A percentile compares a stretch with the other conserved stretches of the same genome.
Conservation (phyloP, 371 early-diverging fungal genomes). For the Phascolomyces articulosus region DNA sequence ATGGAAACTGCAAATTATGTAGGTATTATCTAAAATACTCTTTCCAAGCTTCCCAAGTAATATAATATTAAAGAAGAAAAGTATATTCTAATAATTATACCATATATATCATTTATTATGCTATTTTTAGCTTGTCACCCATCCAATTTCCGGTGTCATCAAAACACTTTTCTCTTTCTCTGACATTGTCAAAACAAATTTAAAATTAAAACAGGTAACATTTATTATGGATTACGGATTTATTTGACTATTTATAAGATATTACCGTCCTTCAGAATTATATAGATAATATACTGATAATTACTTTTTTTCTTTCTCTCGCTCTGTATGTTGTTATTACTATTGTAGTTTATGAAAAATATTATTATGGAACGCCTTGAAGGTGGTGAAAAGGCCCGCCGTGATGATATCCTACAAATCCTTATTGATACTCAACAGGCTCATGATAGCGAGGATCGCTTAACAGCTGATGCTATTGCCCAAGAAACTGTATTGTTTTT, state of each 20-base stretch:
- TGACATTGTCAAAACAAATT: not conserved
- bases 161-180: not conserved
- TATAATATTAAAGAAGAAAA: too few relatives aligned
- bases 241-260: too few relatives aligned
- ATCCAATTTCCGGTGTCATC: conserved; percentile 6
- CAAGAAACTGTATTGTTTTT: conserved; percentile 37
- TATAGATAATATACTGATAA: not conserved
- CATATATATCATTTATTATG: too few relatives aligned
- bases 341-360: conserved; percentile 29
- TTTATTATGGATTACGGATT: too few relatives aligned
- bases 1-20: not conserved
- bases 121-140: conserved; percentile 4
- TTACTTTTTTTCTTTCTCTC: not conserved
- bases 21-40: not conserved
- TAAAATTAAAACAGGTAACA: not conserved
- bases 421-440: conserved; percentile 33
- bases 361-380: conserved; percentile 32
- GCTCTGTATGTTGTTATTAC: not conserved
- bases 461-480: conserved; percentile 33
- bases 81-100: too few relatives aligned
- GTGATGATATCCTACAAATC: conserved; percentile 44
- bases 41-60: too few relatives aligned
- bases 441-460: conserved; percentile 25
- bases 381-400: conserved; percentile 14
- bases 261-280: too few relatives aligned